These are phyloP conservation scores for Withania somnifera DNA, from an alignment of 305 asterid species.

Conservation along the genomic window DNA sequence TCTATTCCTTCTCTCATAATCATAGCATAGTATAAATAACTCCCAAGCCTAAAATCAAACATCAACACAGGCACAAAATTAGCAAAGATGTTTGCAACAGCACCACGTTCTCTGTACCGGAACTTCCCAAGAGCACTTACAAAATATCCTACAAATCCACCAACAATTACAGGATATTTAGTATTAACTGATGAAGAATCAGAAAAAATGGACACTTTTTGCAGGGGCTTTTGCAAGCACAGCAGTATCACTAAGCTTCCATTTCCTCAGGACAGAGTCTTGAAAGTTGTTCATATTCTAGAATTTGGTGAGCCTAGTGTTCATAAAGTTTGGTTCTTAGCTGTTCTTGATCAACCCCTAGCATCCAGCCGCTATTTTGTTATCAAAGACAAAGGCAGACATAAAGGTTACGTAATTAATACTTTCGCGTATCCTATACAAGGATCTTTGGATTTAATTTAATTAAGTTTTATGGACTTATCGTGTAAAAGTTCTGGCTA, in stretches of 20 bases:
- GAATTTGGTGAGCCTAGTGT: conserved; percentile 36
- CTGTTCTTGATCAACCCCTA: conserved; percentile 60
- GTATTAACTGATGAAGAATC: conserved; percentile 55
- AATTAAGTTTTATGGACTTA: background rate
- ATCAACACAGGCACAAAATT: background rate
- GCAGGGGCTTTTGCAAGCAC: conserved; percentile 49
- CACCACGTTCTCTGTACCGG: conserved; percentile 43
- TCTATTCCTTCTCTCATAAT: conserved; percentile 7
- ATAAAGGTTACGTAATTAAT: conserved; percentile 49
- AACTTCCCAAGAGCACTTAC: conserved; percentile 30
- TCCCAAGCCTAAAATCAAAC: background rate
- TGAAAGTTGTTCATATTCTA: conserved; percentile 54
- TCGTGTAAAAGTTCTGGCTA: too few species aligned
- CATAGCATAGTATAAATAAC: background rate
- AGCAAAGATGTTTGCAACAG: conserved; percentile 35
- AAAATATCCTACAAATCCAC: conserved; percentile 28
- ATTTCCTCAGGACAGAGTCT: conserved; percentile 68
- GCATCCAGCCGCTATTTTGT: conserved; percentile 60
- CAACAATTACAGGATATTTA: conserved; percentile 34
- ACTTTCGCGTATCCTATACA: background rate
- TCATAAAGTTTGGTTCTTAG: conserved; percentile 56
- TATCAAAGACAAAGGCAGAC: conserved; percentile 56
- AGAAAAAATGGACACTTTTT: conserved; percentile 37
- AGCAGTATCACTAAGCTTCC: conserved; percentile 44
- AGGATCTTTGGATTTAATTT: background rate